Conservation (phyloP, 2,329 filamentous ascomycete genomes). For the Leptographium radiaticola region DNA sequence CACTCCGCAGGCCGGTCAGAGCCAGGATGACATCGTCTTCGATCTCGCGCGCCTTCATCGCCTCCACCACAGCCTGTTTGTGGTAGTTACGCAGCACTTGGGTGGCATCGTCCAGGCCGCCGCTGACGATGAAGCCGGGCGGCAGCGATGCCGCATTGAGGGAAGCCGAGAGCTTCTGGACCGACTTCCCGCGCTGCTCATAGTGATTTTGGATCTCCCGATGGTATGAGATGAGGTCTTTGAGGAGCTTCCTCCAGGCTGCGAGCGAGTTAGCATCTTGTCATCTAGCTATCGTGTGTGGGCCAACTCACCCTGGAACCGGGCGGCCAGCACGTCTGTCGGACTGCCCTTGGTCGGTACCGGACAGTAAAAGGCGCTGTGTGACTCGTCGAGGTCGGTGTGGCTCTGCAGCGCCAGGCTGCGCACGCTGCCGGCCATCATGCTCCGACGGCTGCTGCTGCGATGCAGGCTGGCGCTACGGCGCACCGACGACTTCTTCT, state of each 20-base stretch:
- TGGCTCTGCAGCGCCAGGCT: constrained; percentile 63
- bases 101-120: constrained; percentile 79
- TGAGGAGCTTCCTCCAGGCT: constrained; percentile 93
- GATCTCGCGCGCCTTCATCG: constrained; percentile 80
- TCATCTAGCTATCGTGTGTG: constrained; percentile 1
- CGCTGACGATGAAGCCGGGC: constrained; percentile 60
- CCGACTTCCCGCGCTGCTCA: constrained; percentile 69
- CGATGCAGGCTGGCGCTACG: constrained; percentile 63
- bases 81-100: constrained; percentile 73
- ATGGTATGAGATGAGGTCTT: constrained; percentile 89
- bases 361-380: constrained; percentile 81
- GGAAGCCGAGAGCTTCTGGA: constrained; percentile 71
- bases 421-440: constrained; percentile 74
- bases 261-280: constrained; percentile 2
- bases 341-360: constrained; percentile 79
- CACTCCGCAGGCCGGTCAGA: constrained; percentile 70
- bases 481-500: constrained; percentile 74
- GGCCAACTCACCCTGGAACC: constrained; percentile 63
- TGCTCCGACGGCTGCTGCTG: constrained; percentile 66
- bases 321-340: constrained; percentile 72
- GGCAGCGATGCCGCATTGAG: constrained; percentile 70
- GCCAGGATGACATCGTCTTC: constrained; percentile 85
- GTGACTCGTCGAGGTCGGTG: constrained; percentile 53
- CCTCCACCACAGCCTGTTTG: constrained; percentile 63
- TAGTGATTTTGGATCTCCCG: constrained; percentile 84